phyloP scores from a whole-genome alignment of 176 grass and related monocot genomes.

The Paspalum notatum region DNA sequence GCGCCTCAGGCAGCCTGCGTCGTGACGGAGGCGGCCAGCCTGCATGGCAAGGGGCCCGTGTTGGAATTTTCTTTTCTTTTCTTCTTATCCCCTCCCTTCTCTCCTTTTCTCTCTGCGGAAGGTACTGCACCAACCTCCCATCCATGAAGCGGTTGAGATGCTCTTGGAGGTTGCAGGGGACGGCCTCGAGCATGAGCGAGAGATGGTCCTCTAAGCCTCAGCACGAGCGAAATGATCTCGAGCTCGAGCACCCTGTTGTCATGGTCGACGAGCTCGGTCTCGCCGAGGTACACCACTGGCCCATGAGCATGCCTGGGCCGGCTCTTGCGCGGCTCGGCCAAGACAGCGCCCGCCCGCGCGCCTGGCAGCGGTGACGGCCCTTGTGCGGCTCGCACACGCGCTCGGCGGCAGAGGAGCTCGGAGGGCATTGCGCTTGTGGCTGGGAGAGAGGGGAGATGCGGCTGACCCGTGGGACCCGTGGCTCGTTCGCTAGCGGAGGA shows the following conservation, averaged over 20 bases:
- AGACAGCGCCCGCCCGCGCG: no score
- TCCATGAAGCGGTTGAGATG: conserved; percentile 81
- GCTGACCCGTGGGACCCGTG: no score
- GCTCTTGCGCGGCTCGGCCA: no score
- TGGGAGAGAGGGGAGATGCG: no score
- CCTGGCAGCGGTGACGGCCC: conserved; percentile 74
- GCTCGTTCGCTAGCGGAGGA: conserved; percentile 32
- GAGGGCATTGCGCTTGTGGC: no score
- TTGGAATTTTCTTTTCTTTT: no score
- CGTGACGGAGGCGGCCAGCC: no score
- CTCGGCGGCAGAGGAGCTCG: no score
- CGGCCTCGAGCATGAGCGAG: conserved; percentile 72
- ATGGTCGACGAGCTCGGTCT: conserved; percentile 90
- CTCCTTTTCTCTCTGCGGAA: no score
- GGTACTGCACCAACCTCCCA: conserved; percentile 58
- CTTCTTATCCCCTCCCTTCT: no score
- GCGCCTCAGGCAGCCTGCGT: conserved; percentile 62
- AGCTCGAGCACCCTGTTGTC: conserved; percentile 78
- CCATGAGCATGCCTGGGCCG: conserved; percentile 84
- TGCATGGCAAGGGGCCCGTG: no score
- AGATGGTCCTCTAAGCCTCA: conserved; percentile 58
- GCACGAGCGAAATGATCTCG: conserved; percentile 84
- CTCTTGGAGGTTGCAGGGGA: conserved; percentile 81
- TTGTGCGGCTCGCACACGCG: no score
- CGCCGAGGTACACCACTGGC: conserved; percentile 91